Evolutionary conservation across 2,329 filamentous ascomycete species (phyloP), one percentile per base, ranked within the genome.

Genomic region (Colletotrichum sp.): DNA sequence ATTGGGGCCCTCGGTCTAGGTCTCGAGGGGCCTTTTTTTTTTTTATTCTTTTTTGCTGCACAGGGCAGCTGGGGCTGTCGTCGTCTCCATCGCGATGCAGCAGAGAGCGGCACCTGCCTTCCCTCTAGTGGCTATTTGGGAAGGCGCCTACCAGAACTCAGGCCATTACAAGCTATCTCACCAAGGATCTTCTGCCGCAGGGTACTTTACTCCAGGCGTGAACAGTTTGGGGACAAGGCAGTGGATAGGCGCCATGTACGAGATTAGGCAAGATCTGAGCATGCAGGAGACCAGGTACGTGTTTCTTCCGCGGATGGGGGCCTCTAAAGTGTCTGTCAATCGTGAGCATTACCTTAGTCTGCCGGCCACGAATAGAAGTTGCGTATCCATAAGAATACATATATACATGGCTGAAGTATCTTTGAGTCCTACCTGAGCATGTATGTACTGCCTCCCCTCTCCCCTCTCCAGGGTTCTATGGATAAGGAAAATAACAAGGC

Each of bases 201-300:
- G 32, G 22, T 68, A 71, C 69, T 71, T 57, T 71, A 71, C 69
- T 71, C 61, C 69, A 71, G 48, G 69, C 69, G 65, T 8, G 34
- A 66, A 28, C 59, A 36, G 30, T 69, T 27, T 39, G 16, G 19
- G 44, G 25, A n/a, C 36, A 66, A 22, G 55, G 52, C n/a, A 39
- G 15, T 68, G 11, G 39, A 36, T 60, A 68, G 69, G 48, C 60
- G 30, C 64, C 22, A 44, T 27, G 19, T 67, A 39, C 28, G 55
- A 66, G 55, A 39, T 25, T 25, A 57, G 39, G 71, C 71, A 64
- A 73, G 65, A 73, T 70, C 65, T 60, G 28, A 63, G 36, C 52
- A 69, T 73, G 61, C 61, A 71, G 32, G 44, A 57, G 48, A 32
- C 34, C 48, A 19, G 39, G 12, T 28, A 13, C n/a, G 65, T 36